These are phyloP conservation scores for Aspergillus sergii DNA, from an alignment of 2,329 filamentous ascomycete genomes.

Conservation along the genomic window DNA sequence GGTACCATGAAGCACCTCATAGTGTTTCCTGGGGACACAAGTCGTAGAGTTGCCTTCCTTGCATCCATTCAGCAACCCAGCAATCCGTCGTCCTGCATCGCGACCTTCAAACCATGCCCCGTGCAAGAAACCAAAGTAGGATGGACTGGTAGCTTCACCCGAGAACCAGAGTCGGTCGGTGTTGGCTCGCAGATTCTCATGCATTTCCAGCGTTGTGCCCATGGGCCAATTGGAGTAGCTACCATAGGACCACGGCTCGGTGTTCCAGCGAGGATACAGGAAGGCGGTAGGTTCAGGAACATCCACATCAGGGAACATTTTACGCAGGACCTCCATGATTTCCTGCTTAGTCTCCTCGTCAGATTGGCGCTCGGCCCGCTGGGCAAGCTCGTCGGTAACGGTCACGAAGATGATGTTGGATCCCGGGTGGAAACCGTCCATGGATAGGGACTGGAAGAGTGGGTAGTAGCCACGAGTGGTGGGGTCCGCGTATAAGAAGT, in stretches of 20 bases:
- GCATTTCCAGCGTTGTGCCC: slow-evolving; percentile 64
- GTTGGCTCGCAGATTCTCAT: slow-evolving; percentile 70
- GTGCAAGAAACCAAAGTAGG: slow-evolving; percentile 69
- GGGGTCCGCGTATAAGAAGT: slow-evolving; percentile 56
- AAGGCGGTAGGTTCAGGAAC: slow-evolving; percentile 64
- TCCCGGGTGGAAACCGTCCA: slow-evolving; percentile 59
- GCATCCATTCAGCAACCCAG: slow-evolving; percentile 26
- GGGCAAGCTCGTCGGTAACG: slow-evolving; percentile 59
- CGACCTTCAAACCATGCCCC: slow-evolving; percentile 62
- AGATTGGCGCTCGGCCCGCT: slow-evolving; percentile 61
- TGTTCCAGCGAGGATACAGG: slow-evolving; percentile 63
- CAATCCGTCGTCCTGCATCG: slow-evolving; percentile 45
- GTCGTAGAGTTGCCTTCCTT: slow-evolving; percentile 16
- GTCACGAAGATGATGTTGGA: slow-evolving; percentile 70
- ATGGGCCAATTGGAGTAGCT: slow-evolving; percentile 71
- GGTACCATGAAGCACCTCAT: slow-evolving; percentile 28
- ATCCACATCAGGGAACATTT: slow-evolving; percentile 62
- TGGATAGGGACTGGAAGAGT: slow-evolving; percentile 65
- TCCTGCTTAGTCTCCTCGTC: slow-evolving; percentile 61
- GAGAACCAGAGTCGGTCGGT: slow-evolving; percentile 65
- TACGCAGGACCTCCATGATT: slow-evolving; percentile 58
- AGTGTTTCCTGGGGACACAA: slow-evolving; percentile 25
- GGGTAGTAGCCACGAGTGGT: slow-evolving; percentile 57
- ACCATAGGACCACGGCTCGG: slow-evolving; percentile 56
- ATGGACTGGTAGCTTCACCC: slow-evolving; percentile 63